These are phyloP conservation scores for Artemisia annua DNA, from an alignment of 129 eudicot species.

Conservation along the genomic window DNA sequence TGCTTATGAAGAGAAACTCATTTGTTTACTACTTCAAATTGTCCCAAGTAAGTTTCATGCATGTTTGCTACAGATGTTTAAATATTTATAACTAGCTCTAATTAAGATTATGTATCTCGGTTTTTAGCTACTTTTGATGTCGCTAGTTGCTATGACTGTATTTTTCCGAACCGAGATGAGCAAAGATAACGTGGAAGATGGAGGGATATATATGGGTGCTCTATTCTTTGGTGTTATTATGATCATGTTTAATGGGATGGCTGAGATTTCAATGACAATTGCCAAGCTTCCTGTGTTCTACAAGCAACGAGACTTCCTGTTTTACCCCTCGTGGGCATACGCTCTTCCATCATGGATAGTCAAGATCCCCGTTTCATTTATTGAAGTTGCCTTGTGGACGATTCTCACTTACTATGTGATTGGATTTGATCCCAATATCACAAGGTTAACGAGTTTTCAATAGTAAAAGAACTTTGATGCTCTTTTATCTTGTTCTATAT, in stretches of 20 bases:
- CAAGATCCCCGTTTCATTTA: conserved; percentile 55
- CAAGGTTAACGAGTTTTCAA: not conserved
- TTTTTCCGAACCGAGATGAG: conserved; percentile 69
- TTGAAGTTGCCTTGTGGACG: conserved; percentile 53
- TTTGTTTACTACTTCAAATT: conserved; percentile 41
- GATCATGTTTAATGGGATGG: conserved; percentile 23
- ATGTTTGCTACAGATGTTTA: not conserved
- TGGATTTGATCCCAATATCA: conserved; percentile 67
- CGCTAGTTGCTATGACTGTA: conserved; percentile 52
- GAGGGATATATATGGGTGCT: conserved; percentile 35
- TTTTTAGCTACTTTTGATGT: conserved; percentile 47
- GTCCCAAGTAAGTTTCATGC: conserved; percentile 34
- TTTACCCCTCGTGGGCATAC: conserved; percentile 70
- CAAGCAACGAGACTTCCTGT: conserved; percentile 71
- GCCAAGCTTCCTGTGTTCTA: conserved; percentile 72
- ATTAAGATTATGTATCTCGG: not conserved
- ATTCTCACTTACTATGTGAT: conserved; percentile 60
- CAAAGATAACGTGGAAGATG: conserved; percentile 36
- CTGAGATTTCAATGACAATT: conserved; percentile 73
- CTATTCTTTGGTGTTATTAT: conserved; percentile 18
- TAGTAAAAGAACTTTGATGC: not conserved
- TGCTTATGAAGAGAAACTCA: conserved; percentile 60
- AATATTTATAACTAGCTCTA: not conserved
- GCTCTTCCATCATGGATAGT: conserved; percentile 67
- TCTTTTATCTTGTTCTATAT: not conserved